These are phyloP conservation scores for Hypomontagnella submonticulosa DNA, from an alignment of 495 filamentous ascomycete species.

Conservation along the genomic window DNA sequence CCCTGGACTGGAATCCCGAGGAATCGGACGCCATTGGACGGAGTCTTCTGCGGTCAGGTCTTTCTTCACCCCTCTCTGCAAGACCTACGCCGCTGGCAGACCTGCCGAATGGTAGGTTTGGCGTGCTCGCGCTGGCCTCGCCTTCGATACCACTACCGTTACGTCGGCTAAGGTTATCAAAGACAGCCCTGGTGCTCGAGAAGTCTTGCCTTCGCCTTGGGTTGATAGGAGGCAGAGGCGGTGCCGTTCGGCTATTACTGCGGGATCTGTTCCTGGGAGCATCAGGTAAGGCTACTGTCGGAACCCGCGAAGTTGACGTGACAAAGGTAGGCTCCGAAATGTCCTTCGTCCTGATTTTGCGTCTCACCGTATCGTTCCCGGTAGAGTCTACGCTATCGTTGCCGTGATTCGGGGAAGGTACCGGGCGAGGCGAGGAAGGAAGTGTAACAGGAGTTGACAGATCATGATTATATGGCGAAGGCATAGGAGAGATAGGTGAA, in stretches of 20 bases:
- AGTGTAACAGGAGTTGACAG: slow-evolving; percentile 62
- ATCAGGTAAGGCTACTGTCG: slow-evolving; percentile 69
- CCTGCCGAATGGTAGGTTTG: slow-evolving; percentile 37
- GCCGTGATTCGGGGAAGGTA: slow-evolving; percentile 40
- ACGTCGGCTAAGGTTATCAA: slow-evolving; percentile 62
- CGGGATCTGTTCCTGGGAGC: slow-evolving; percentile 39
- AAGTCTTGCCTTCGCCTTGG: slow-evolving; percentile 70
- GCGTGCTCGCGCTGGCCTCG: slow-evolving; percentile 32
- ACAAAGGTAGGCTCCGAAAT: slow-evolving; percentile 88
- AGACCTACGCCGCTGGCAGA: slow-evolving; percentile 13
- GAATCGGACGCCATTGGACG: slow-evolving; percentile 65
- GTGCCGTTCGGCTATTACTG: slow-evolving; percentile 56
- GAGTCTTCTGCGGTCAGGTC: slow-evolving; percentile 58
- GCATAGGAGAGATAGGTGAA: slow-evolving; percentile 60
- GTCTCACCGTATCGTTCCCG: slow-evolving; percentile 63
- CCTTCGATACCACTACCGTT: slow-evolving; percentile 48
- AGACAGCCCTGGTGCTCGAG: slow-evolving; percentile 63
- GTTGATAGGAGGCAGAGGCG: slow-evolving; percentile 76
- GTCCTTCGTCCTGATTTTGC: slow-evolving; percentile 74
- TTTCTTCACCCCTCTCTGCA: slow-evolving; percentile 57
- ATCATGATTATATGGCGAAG: slow-evolving; percentile 64
- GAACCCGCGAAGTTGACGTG: slow-evolving; percentile 78
- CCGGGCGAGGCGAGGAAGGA: slow-evolving; percentile 50
- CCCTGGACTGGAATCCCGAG: slow-evolving; percentile 54
- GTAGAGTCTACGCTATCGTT: slow-evolving; percentile 36